Evolutionary conservation across 2,329 filamentous ascomycete genomes (phyloP), one percentile per base, ranked within the genome.

Genomic region (Sarocladiaceae sp.): DNA sequence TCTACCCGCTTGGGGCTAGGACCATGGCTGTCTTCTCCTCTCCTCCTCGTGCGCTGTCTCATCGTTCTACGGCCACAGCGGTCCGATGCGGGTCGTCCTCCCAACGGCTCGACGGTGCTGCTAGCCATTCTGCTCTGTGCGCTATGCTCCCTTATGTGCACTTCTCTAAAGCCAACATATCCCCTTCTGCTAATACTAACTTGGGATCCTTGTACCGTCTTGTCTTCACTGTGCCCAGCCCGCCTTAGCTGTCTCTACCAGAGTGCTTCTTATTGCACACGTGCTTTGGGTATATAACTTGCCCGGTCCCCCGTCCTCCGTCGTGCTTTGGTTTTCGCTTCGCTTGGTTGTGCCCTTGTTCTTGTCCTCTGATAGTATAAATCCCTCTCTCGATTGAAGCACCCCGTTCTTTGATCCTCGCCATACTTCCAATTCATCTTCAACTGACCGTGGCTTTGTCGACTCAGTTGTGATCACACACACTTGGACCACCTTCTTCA

Each of bases 61-160:
- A 26, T 12, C n/a, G 48, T 48, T 63, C 61, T 59, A 70, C 72
- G 72, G 72, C 69, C 65, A 63, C 60, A 61, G 73, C 72, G 72
- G 69, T 73, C 72, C 72, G 72, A 68, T 49, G 47, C 44, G 53
- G 47, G 44, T 46, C 48, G 47, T 32, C 34, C 37, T 26, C 44
- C 49, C 51, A 53, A 52, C 51, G 54, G 48, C 47, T 47, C 47
- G 42, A 45, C 45, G 46, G 37, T 41, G 37, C 37, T 41, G 24
- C 19, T 27, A 41, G 37, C 37, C 37, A 41, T 24, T 41, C 23
- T 41, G 11, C 15, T 29, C 23, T 18, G n/a, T 7, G 7, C 19
- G 21, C 13, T 21, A 10, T 20, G n/a, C 21, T 6, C 33, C 15
- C 10, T 13, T 35, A 19, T 19, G 33, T 19, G 6, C 15, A 19